phyloP scores from a whole-genome alignment of 768 basidiomycete species.

The Dioszegia aurantiaca region DNA sequence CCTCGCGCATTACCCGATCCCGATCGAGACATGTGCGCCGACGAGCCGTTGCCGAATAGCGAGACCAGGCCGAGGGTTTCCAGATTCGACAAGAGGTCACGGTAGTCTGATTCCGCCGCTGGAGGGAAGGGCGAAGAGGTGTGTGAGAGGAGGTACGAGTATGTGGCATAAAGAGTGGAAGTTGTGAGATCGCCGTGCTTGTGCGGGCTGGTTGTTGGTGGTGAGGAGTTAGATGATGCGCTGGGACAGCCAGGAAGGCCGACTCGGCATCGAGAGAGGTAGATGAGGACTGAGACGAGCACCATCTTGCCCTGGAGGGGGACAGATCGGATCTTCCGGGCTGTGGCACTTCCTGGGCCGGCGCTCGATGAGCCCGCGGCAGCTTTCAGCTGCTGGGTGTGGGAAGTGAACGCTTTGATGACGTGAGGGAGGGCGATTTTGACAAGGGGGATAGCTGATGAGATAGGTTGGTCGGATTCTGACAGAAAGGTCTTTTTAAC shows the following conservation, averaged over 20 bases:
- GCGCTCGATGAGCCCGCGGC: constrained; percentile 35
- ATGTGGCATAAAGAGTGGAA: constrained; percentile 47
- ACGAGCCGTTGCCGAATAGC: constrained; percentile 16
- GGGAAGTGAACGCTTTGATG: constrained; percentile 48
- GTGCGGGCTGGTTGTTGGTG: constrained; percentile 25
- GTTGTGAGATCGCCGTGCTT: constrained; percentile 21
- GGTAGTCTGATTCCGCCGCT: constrained; percentile 49
- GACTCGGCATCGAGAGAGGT: constrained; percentile 25
- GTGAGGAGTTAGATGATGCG: background rate
- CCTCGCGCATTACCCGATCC: background rate
- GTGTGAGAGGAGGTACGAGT: constrained; percentile 46
- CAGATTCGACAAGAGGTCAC: constrained; percentile 50
- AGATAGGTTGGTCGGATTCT: constrained; percentile 2
- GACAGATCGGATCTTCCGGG: constrained; percentile 48
- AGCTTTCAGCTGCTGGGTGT: constrained; percentile 46
- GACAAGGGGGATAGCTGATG: constrained; percentile 22
- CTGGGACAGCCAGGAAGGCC: constrained; percentile 35
- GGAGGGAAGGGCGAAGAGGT: constrained; percentile 46
- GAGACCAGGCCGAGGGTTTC: constrained; percentile 48
- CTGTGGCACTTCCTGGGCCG: constrained; percentile 16
- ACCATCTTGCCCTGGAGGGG: constrained; percentile 52
- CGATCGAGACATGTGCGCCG: constrained; percentile 26
- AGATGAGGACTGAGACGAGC: constrained; percentile 48
- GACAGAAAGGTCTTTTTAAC: constrained; percentile 34
- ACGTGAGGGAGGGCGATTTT: constrained; percentile 49